Percentiles rank a stretch among this genome's conserved stretches.
Evolutionary conservation across 176 grass and related monocot species (phyloP).

Genomic region (Cenchrus americanus): DNA sequence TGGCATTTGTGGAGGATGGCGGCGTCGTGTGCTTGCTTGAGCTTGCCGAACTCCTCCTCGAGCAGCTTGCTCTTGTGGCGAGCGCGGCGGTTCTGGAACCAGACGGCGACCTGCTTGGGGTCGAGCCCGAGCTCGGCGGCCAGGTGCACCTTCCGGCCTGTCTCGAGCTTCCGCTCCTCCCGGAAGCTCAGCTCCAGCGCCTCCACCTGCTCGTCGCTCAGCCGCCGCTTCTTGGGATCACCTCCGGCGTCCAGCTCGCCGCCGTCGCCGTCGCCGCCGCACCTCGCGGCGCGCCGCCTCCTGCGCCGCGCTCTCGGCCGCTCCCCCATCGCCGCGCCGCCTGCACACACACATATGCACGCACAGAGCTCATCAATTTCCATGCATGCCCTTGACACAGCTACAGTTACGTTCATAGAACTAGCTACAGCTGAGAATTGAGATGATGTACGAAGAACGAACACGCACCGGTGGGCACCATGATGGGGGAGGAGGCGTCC

Average conservation of each 20-base stretch:
- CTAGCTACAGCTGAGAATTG: no score
- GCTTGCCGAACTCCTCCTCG: conserved; percentile 92
- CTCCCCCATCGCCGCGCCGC: conserved; percentile 33
- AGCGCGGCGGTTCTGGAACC: conserved; percentile 98
- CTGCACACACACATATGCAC: neutral
- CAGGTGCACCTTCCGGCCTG: conserved; percentile 81
- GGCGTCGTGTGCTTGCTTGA: conserved; percentile 76
- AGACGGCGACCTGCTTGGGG: conserved; percentile 95
- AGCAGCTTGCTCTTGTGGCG: conserved; percentile 96
- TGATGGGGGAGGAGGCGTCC: conserved; percentile 39
- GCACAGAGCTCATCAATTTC: neutral
- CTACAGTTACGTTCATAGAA: neutral
- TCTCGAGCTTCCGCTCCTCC: conserved; percentile 92
- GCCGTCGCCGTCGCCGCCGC: conserved; percentile 10
- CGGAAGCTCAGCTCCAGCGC: conserved; percentile 86
- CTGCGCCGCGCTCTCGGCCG: conserved; percentile 51
- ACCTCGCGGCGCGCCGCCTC: conserved; percentile 42
- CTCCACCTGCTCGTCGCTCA: conserved; percentile 83
- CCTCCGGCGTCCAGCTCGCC: conserved; percentile 35
- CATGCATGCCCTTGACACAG: neutral
- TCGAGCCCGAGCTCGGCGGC: conserved; percentile 84
- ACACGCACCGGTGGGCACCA: conserved; percentile 35
- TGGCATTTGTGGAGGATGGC: conserved; percentile 84
- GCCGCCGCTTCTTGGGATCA: conserved; percentile 75
- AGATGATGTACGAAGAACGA: neutral